Base-by-base conservation (phyloP, 805 yeast species). In the Lipomyces starkeyi region DNA sequence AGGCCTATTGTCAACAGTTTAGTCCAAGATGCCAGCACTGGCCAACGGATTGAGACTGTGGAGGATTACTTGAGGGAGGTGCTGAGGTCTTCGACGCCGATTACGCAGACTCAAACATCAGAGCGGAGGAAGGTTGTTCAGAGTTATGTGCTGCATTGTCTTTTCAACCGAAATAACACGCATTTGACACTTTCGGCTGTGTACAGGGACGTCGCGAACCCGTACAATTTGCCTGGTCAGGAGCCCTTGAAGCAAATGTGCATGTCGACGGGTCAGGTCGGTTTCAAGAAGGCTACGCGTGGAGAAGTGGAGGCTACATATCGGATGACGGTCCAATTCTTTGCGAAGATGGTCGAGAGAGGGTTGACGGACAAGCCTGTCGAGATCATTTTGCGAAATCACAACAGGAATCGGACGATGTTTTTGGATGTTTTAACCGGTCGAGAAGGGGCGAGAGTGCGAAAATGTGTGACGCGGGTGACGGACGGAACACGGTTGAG, bases 301-400 rank as follows among this genome's bases (percentile, higher is more conserved):
- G 91, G 96, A 60, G 97, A 92, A 78, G 91, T 91, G 76, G 99
- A 94, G 80, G 97, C 97, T 0, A 90, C 90, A 14, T 93, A 89
- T 82, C 97, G 93, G 78, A 89, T 94, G 9, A 82, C 93, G 17
- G 82, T 93, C 3, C 86, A 85, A 71, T 83, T 91, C 80, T 92
- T 94, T 79, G 84, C 87, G 70, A 78, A 83, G 71, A 90, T 94
- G 76, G 87, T 86, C 79, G 90, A 88, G 76, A 84, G 82, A 71
- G 84, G 84, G 49, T 81, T 84, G 65, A 85, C 84, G 55, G 86
- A 86, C 71, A 85, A 88, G 71, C 65, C 69, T 4, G 81, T 94
- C 34, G 98, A 94, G 78, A 78, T 94, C 57, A 87, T 91, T 25
- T 82, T 93, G 74, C 88, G 88, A 73, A 91, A 91, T 73, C 92